Conservation (phyloP, 2,329 filamentous ascomycete species). For the Pseudogymnoascus sp. region DNA sequence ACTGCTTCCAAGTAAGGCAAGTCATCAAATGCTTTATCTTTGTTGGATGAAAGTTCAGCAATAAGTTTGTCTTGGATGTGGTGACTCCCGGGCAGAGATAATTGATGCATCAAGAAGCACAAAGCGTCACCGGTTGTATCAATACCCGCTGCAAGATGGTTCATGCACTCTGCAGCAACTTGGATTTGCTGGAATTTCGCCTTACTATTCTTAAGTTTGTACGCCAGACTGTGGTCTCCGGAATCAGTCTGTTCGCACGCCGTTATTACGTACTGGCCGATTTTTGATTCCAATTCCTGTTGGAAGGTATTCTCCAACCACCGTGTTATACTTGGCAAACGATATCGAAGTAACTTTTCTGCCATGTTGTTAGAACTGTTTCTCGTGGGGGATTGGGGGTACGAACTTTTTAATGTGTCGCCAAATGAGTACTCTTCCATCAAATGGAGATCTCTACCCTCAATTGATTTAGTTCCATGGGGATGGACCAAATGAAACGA, state of each 20-base stretch:
- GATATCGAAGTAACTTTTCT: not conserved
- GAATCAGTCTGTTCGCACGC: slow-evolving; percentile 38
- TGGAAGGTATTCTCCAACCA: not conserved
- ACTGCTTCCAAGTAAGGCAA: slow-evolving; percentile 54
- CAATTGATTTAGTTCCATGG: slow-evolving; percentile 51
- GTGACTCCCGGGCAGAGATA: slow-evolving; percentile 50
- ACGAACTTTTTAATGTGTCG: slow-evolving; percentile 55
- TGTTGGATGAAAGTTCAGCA: slow-evolving; percentile 40
- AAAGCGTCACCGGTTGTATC: slow-evolving; percentile 63
- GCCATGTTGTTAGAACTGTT: not conserved
- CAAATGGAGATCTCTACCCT: slow-evolving; percentile 49
- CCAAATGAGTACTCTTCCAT: slow-evolving; percentile 63
- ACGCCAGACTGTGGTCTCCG: slow-evolving; percentile 48
- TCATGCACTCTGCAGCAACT: slow-evolving; percentile 58
- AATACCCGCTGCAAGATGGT: slow-evolving; percentile 64
- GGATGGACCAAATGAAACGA: slow-evolving; percentile 64
- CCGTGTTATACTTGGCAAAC: slow-evolving; percentile 32
- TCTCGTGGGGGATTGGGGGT: too few relatives aligned
- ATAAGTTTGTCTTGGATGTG: slow-evolving; percentile 43
- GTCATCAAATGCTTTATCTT: slow-evolving; percentile 35
- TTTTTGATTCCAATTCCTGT: not conserved
- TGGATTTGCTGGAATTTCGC: slow-evolving; percentile 41
- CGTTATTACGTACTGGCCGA: slow-evolving; percentile 41
- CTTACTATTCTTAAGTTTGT: slow-evolving; percentile 46
- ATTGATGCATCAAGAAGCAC: slow-evolving; percentile 63